These are phyloP conservation scores for Crepidotus variabilis DNA, from an alignment of 768 basidiomycete genomes.

Conservation along the genomic window DNA sequence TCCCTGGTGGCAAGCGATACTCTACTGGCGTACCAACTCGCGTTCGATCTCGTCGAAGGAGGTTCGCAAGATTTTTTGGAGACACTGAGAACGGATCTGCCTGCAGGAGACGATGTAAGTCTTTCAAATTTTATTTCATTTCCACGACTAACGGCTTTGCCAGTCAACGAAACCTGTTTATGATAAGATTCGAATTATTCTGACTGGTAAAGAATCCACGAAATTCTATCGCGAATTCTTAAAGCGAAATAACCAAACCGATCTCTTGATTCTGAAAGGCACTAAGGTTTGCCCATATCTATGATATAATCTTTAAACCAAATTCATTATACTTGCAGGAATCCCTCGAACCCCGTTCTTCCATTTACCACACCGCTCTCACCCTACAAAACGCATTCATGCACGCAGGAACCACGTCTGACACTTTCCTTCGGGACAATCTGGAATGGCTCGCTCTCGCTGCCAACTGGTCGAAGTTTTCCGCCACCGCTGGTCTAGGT, in stretches of 20 bases:
- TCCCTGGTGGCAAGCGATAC: slow-evolving; percentile 69
- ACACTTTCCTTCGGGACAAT: slow-evolving; percentile 90
- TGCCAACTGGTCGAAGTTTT: slow-evolving; percentile 98
- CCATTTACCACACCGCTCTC: slow-evolving; percentile 95
- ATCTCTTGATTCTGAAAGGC: slow-evolving; percentile 86
- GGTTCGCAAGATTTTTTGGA: slow-evolving; percentile 92
- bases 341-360: slow-evolving; percentile 87
- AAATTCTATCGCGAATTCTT: slow-evolving; percentile 95
- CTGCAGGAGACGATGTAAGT: slow-evolving; percentile 62
- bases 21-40: slow-evolving; percentile 89
- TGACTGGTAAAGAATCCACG: slow-evolving; percentile 89
- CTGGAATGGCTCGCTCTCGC: slow-evolving; percentile 95
- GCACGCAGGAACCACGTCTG: slow-evolving; percentile 97
- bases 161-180: slow-evolving; percentile 62
- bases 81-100: slow-evolving; percentile 63
- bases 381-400: slow-evolving; percentile 97
- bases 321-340: slow-evolving; percentile 48
- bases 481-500: slow-evolving; percentile 93
- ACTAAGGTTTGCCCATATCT: slow-evolving; percentile 61
- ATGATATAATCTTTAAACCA: neutral
- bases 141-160: slow-evolving; percentile 6
- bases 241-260: slow-evolving; percentile 89
- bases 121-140: neutral
- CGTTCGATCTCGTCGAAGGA: slow-evolving; percentile 93
- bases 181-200: slow-evolving; percentile 75